Base-by-base conservation (phyloP, 768 basidiomycete genomes). In the Paxillus ammoniavirescens region DNA sequence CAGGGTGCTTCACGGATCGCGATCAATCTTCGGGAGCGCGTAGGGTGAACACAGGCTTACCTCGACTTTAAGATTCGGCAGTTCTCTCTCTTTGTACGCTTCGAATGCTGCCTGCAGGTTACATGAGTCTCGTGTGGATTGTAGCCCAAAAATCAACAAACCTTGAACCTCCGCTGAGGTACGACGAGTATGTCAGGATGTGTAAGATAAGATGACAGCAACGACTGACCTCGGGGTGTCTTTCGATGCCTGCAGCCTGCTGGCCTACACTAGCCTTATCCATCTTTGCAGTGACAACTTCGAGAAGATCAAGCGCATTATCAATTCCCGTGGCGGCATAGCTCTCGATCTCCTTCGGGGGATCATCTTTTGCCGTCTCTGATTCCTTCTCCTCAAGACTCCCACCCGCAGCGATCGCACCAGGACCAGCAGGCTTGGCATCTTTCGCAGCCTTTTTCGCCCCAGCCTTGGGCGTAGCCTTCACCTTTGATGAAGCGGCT, bases 201-300 rank as follows among this genome's bases (percentile, higher is more conserved):
- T n/a, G 36, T 43, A 42, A 15, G 42, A 53, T 36, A n/a, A 35
- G 45, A 43, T 33, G 12, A 42, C 47, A 4, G 28, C 26, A 8
- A 23, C 5, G 17, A 71, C 80, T 45, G 63, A 93, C 92, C 84
- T 97, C 94, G 48, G 94, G 94, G 78, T 97, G 94, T 50, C 79
- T 81, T 74, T 97, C 93, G 35, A 97, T 81, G 37, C 82, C 80
- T 48, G 91, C 91, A 13, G 94, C 93, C 69, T 90, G 88, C 54
- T 85, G 82, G 0, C 94, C 93, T 33, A 95, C 76, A 60, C 89
- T 91, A 2, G 91, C 91, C 73, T 96, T 96, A 70, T 96, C 94
- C 82, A 83, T 86, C 79, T 93, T 94, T 3, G 91, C 90, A 44
- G 84, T 95, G 26, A 96, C 92, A 4, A 93, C 81, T 53, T 92